A percentile compares a stretch with the other conserved stretches of the same genome.
Evolutionary conservation across 352 stramenopile species (phyloP).

Genomic region (Globisporangium ultimum): DNA sequence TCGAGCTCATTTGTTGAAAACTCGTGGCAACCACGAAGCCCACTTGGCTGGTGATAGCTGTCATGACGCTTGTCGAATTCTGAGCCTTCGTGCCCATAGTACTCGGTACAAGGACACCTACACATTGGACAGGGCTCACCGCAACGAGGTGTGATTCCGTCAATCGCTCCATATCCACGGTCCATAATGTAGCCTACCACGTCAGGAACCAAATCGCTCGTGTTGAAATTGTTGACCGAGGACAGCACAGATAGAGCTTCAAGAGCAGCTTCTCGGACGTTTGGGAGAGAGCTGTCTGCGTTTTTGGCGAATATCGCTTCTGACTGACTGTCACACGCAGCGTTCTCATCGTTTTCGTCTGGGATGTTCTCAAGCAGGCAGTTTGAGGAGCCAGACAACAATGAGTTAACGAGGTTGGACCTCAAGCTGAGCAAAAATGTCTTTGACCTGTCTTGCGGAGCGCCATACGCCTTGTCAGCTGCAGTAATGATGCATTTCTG

Average conservation of each 20-base stretch:
- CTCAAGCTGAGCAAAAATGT: background rate
- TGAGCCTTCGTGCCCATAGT: background rate
- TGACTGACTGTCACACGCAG: background rate
- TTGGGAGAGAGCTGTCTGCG: background rate
- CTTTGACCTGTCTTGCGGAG: background rate
- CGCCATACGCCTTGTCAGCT: background rate
- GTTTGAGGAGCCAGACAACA: background rate
- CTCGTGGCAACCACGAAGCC: background rate
- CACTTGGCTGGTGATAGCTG: background rate
- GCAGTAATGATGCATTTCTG: background rate
- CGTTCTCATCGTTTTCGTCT: background rate
- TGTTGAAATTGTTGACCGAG: background rate
- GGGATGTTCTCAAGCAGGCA: background rate
- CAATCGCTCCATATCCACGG: background rate
- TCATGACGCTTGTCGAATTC: background rate
- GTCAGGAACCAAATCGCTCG: background rate
- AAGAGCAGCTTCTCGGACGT: background rate
- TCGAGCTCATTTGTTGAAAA: background rate
- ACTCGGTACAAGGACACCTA: background rate
- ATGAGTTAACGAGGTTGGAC: background rate
- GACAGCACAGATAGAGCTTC: background rate
- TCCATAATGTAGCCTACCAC: background rate
- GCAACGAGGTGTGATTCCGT: background rate
- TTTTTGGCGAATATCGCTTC: background rate
- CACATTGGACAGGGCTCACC: background rate